Evolutionary conservation across 441 rosid genomes (phyloP), one percentile per base, ranked within the genome.

Genomic region (Corymbia citriodora): DNA sequence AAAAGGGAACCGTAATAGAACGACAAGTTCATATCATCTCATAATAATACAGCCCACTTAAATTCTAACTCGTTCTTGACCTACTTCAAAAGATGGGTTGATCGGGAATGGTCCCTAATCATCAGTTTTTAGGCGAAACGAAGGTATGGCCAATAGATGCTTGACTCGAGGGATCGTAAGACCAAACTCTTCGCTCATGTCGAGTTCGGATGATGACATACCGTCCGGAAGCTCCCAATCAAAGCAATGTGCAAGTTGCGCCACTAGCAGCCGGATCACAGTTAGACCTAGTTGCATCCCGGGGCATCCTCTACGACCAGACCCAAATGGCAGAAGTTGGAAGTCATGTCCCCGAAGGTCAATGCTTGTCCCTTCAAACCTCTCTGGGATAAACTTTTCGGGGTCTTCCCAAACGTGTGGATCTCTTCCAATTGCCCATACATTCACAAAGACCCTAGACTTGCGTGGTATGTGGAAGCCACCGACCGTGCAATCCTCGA

Each of bases 241-340:
- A 89, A 96, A 96, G 93, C 97, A 95, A 92, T 96, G 97, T 19
- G 92, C 93, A 55, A 96, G 89, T 48, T 96, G 97, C 13, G 97
- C 97, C 65, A 94, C 70, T 55, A 93, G 90, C 12, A 92, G 89
- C 63, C 88, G 94, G 65, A 95, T 89, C 2, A 90, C 88, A 3
- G 92, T 92, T 74, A 94, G 88, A 52, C 95, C 96, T 31, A 96
- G 85, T 53, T 93, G 95, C 93, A 96, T 88, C 70, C 96, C 97
- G 2, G 97, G 97, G 61, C 98, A 96, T 4, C 96, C 90, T 90
- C 97, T 90, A 31, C 96, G 92, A 10, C 97, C 96, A 6, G 97
- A 92, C 21, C 97, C 97, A 54, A 96, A 96, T 7, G 96, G 96
- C 21, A 95, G 13, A 45, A 95, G 93, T 89, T 93, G 89, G 48